Base-by-base conservation (phyloP, 176 grass and related monocot species). In the Typha latifolia region DNA sequence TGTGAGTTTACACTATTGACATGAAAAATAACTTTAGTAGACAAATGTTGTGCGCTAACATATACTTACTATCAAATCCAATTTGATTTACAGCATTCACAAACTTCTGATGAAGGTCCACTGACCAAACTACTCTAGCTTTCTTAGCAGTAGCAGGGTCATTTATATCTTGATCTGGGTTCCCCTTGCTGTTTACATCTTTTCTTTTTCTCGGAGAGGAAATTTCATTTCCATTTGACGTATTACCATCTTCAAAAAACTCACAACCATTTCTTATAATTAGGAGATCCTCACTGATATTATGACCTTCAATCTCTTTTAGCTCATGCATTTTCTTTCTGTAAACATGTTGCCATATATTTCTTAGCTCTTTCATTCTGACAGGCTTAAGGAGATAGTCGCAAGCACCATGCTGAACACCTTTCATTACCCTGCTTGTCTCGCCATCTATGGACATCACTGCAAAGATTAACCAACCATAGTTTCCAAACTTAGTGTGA, bases 371-470 rank as follows among this genome's bases (percentile, higher is more conserved):
- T 78, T 99, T 99, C 95, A 99, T 99, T 50, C 95, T 75, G 61
- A 99, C 94, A 11, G 94, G 94, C 79, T 99, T 99, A 64, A 99
- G 86, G 68, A 99, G 89, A 76, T 99, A 99, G 22, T 99, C 94
- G 6, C 94, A 99, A 26, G 94, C 94, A 78, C 94, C 94, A 69
- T 99, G 94, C 31, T 94, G 94, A 5, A 99, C 94, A 68, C 94
- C 94, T 87, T 99, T 99, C 94, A 99, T 99, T 32, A 99, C 94
- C 69, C 94, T 89, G 79, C 86, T 99, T 61, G 89, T 99, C 49
- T 99, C 86, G 27, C 94, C 94, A 34, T 99, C 94, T 31, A 99
- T 93, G 48, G 94, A 99, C 94, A 99, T 99, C 89, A 99, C 94
- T 99, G 89, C 71, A 87, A 74, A 63, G 76, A 82, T 70, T 80